Evolutionary conservation across 2,329 filamentous ascomycete species (phyloP).

Genomic region (Nemania serpens): DNA sequence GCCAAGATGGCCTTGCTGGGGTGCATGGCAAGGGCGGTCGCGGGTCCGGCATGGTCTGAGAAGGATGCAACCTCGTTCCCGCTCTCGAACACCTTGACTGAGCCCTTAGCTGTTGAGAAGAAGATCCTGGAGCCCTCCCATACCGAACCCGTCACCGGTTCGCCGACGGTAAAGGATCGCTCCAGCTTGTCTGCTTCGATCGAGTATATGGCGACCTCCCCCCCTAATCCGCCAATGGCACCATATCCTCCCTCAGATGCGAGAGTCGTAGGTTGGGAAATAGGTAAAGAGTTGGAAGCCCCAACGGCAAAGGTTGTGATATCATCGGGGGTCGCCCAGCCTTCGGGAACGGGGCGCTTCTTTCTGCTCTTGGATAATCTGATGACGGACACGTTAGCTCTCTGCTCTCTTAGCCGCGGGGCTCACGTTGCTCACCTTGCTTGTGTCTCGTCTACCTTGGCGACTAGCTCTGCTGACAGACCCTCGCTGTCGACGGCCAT

Average conservation of each 20-base stretch:
- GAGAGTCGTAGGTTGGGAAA: constrained; percentile 56
- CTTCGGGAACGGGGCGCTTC: constrained; percentile 83
- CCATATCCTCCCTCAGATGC: constrained; percentile 65
- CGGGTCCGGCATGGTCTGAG: constrained; percentile 80
- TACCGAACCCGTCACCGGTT: constrained; percentile 67
- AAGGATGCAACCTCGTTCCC: constrained; percentile 72
- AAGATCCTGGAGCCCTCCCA: constrained; percentile 73
- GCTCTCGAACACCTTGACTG: constrained; percentile 78
- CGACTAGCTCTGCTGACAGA: constrained; percentile 72
- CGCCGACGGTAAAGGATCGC: constrained; percentile 67
- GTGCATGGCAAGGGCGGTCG: constrained; percentile 78
- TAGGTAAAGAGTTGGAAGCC: constrained; percentile 52
- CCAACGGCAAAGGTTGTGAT: constrained; percentile 58
- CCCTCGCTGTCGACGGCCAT: constrained; percentile 90
- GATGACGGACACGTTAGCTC: constrained; percentile 25
- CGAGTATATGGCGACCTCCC: constrained; percentile 76
- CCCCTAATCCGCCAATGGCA: constrained; percentile 75
- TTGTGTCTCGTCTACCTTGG: constrained; percentile 79
- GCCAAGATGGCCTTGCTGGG: constrained; percentile 82
- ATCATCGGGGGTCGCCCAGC: constrained; percentile 78
- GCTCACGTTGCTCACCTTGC: constrained; percentile 63
- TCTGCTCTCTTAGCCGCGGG: constrained; percentile 18
- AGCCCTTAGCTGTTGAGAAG: constrained; percentile 74
- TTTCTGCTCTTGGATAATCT: constrained; percentile 87
- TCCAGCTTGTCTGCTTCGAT: constrained; percentile 70